These are phyloP conservation scores for Pseudogymnoascus sp. DNA, from an alignment of 2,329 filamentous ascomycete species.

Conservation along the genomic window DNA sequence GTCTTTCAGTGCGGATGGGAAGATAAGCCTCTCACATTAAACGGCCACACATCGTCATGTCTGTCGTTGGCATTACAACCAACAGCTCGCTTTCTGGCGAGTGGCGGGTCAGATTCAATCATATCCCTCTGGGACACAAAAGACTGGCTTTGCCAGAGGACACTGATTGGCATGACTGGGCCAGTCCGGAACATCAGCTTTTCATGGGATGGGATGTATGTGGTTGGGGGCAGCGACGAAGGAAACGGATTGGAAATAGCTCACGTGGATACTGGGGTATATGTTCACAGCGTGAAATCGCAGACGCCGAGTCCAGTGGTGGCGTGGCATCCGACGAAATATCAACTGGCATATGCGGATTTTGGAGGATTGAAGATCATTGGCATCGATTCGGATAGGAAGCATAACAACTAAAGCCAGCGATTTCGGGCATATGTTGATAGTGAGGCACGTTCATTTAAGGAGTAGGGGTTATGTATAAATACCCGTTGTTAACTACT, in stretches of 20 bases:
- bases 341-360: constrained; percentile 69
- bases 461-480: not conserved
- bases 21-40: constrained; percentile 52
- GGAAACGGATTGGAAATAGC: constrained; percentile 62
- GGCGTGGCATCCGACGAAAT: constrained; percentile 69
- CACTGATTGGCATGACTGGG: constrained; percentile 61
- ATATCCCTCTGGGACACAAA: constrained; percentile 73
- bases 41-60: constrained; percentile 68
- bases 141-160: constrained; percentile 70
- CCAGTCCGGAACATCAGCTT: constrained; percentile 67
- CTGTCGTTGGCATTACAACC: constrained; percentile 64
- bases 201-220: constrained; percentile 69
- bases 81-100: constrained; percentile 64
- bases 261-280: constrained; percentile 68
- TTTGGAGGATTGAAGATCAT: constrained; percentile 56
- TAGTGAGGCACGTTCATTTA: not conserved
- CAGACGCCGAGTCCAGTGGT: constrained; percentile 58
- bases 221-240: constrained; percentile 70
- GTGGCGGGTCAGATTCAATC: constrained; percentile 68
- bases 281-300: constrained; percentile 66
- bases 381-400: constrained; percentile 48
- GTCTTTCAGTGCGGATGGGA: constrained; percentile 40
- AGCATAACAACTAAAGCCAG: constrained; percentile 26
- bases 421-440: not conserved
- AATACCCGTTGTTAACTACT: not conserved